phyloP scores from a whole-genome alignment of 257 asterid genomes.

The Solanum medicagineum region DNA sequence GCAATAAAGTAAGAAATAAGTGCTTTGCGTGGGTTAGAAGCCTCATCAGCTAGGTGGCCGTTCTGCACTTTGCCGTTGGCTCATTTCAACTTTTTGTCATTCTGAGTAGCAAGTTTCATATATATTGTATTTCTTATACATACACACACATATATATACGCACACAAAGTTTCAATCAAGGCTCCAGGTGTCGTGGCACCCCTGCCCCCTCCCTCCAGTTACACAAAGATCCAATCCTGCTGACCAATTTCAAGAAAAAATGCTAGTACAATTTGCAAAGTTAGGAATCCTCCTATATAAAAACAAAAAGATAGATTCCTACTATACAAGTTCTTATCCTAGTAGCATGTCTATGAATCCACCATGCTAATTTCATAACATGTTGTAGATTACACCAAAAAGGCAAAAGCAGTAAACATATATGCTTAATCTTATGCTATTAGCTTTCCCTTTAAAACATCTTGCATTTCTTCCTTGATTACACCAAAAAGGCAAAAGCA shows the following conservation, averaged over 20 bases:
- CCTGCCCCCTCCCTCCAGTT: no score
- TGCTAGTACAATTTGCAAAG: background rate
- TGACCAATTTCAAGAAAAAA: background rate
- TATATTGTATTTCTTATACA: no score
- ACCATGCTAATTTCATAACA: background rate
- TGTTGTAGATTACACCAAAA: background rate
- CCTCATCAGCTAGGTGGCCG: no score
- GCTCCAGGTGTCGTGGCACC: no score
- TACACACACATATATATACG: no score
- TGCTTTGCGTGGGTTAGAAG: no score
- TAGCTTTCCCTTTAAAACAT: background rate
- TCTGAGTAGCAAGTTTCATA: no score
- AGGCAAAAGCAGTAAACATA: background rate
- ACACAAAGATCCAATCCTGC: no score
- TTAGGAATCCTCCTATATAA: background rate
- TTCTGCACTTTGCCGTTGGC: no score
- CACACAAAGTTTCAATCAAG: no score
- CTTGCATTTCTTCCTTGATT: background rate
- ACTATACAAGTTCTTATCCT: background rate
- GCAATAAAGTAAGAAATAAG: no score
- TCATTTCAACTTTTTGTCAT: no score
- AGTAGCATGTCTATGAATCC: background rate
- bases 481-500: background rate
- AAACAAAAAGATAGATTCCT: background rate
- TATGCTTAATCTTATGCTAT: background rate